phyloP scores from a whole-genome alignment of 2,329 filamentous ascomycete genomes.

The Boeremia exigua region DNA sequence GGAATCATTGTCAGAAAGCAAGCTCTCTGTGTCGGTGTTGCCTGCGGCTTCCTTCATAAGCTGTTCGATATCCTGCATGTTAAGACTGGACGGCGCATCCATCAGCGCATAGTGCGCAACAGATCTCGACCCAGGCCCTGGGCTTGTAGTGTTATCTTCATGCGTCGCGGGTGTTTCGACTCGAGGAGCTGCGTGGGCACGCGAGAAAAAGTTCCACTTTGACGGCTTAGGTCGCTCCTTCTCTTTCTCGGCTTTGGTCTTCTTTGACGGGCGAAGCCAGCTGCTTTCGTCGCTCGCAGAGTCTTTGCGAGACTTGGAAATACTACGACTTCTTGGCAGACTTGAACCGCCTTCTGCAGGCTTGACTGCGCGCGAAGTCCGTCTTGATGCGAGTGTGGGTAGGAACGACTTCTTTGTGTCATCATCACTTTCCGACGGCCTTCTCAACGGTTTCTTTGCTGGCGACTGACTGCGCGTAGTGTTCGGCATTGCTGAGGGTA shows the following conservation, averaged over 20 bases:
- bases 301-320: slow-evolving; percentile 32
- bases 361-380: slow-evolving; percentile 38
- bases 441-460: slow-evolving; percentile 35
- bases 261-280: slow-evolving; percentile 47
- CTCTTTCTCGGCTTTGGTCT: slow-evolving; percentile 32
- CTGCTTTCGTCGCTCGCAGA: slow-evolving; percentile 44
- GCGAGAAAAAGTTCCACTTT: slow-evolving; percentile 66
- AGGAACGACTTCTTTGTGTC: slow-evolving; percentile 44
- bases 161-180: slow-evolving; percentile 40
- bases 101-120: slow-evolving; percentile 66
- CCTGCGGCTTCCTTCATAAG: slow-evolving; percentile 53
- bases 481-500: slow-evolving; percentile 49
- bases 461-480: slow-evolving; percentile 40
- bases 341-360: slow-evolving; percentile 26
- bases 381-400: slow-evolving; percentile 35
- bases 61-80: slow-evolving; percentile 54
- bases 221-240: slow-evolving; percentile 46
- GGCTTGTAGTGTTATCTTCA: slow-evolving; percentile 49
- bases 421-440: slow-evolving; percentile 47
- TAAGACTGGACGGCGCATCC: slow-evolving; percentile 55
- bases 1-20: slow-evolving; percentile 28
- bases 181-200: slow-evolving; percentile 52
- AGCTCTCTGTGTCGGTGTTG: slow-evolving; percentile 33
- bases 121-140: slow-evolving; percentile 46
- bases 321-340: slow-evolving; percentile 20